Conservation (phyloP, 2,329 filamentous ascomycete genomes). For the Cladorrhinum sp. region DNA sequence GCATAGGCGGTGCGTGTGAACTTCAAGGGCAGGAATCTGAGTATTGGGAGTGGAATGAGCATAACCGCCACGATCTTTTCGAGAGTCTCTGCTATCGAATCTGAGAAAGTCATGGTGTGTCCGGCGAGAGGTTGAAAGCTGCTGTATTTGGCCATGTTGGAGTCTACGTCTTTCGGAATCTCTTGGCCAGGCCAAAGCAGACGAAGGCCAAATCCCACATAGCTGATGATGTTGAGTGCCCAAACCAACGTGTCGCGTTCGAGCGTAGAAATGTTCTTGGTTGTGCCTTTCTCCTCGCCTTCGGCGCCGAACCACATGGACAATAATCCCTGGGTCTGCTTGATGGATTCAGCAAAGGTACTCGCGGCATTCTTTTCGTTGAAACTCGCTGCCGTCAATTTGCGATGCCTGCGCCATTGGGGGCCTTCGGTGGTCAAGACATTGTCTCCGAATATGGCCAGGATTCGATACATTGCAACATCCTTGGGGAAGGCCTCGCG, state of each 20-base stretch:
- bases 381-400: conserved; percentile 68
- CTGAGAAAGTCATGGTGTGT: conserved; percentile 63
- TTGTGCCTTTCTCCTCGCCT: conserved; percentile 36
- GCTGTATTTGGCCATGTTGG: conserved; percentile 48
- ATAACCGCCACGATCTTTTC: conserved; percentile 63
- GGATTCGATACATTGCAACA: conserved; percentile 53
- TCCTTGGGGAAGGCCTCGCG: conserved; percentile 72
- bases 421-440: conserved; percentile 67
- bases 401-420: conserved; percentile 70
- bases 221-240: conserved; percentile 56
- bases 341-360: conserved; percentile 60
- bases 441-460: conserved; percentile 69
- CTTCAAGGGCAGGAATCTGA: conserved; percentile 49
- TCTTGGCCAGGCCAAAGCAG: conserved; percentile 63
- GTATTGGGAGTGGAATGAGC: conserved; percentile 41
- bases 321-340: conserved; percentile 63
- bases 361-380: conserved; percentile 71
- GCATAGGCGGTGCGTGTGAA: conserved; percentile 49
- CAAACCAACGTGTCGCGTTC: conserved; percentile 65
- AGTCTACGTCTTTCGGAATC: conserved; percentile 41
- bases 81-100: conserved; percentile 59
- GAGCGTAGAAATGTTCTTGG: conserved; percentile 52
- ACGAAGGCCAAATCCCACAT: conserved; percentile 67
- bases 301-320: conserved; percentile 51
- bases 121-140: conserved; percentile 46